Evolutionary conservation across 345 rosid genomes (phyloP).

Genomic region (Eucalyptus camaldulensis): DNA sequence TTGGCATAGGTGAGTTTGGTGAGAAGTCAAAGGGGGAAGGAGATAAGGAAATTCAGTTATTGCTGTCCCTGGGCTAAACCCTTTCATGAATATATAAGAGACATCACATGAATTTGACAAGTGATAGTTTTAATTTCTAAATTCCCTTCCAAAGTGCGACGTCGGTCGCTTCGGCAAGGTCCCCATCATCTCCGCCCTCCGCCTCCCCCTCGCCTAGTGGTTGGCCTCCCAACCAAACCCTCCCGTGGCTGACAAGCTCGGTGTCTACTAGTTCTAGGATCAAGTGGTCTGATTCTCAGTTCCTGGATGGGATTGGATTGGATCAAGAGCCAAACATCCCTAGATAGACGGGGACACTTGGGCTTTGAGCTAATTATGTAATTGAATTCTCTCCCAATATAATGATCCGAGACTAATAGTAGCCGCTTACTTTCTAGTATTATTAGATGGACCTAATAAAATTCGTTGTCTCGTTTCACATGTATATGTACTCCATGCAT

Average conservation of each 20-base stretch:
- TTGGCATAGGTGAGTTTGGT: no score
- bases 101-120: no score
- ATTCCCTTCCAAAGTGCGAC: no score
- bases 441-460: no score
- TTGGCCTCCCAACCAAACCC: background rate
- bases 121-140: no score
- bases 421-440: accelerated
- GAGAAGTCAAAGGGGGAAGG: no score
- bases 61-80: no score
- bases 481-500: accelerated
- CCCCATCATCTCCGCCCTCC: background rate
- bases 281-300: no score
- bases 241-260: background rate
- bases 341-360: background rate
- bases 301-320: accelerated
- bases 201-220: background rate
- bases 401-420: background rate
- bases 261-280: background rate
- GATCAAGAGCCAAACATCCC: background rate
- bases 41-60: no score
- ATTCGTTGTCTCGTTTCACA: background rate
- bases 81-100: no score
- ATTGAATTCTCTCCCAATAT: no score
- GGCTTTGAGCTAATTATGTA: background rate
- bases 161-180: background rate